These are phyloP conservation scores for Candida sphagnicola DNA, from an alignment of 805 yeast genomes.

Conservation along the genomic window DNA sequence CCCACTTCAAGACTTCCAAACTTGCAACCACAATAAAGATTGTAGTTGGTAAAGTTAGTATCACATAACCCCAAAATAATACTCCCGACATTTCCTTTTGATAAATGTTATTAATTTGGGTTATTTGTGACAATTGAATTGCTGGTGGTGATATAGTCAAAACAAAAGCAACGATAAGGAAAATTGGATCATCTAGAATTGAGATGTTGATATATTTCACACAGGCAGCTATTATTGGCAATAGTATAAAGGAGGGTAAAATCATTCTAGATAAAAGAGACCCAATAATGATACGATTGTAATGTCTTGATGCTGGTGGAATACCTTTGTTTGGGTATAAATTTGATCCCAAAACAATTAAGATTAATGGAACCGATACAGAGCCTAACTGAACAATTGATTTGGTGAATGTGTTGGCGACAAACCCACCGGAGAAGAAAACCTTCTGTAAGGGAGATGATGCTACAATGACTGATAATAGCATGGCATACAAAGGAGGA, in stretches of 20 bases:
- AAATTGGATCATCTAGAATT: conserved; percentile 77
- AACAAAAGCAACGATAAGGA: conserved; percentile 69
- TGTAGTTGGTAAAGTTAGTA: conserved; percentile 72
- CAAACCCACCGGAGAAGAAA: conserved; percentile 53
- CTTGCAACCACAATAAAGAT: conserved; percentile 68
- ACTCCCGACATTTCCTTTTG: conserved; percentile 84
- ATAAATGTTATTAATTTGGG: conserved; percentile 69
- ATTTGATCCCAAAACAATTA: conserved; percentile 77
- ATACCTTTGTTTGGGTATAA: conserved; percentile 64
- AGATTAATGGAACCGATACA: conserved; percentile 73
- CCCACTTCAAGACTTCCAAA: conserved; percentile 58
- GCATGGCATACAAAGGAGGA: conserved; percentile 82
- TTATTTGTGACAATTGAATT: conserved; percentile 75
- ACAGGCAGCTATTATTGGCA: conserved; percentile 62
- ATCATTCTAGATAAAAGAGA: conserved; percentile 76
- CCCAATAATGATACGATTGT: conserved; percentile 60
- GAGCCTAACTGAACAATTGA: conserved; percentile 65
- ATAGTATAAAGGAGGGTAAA: conserved; percentile 61
- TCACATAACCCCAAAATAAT: conserved; percentile 77
- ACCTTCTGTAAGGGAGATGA: conserved; percentile 57
- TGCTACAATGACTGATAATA: conserved; percentile 64
- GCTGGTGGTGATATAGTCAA: conserved; percentile 82
- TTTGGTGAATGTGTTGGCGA: conserved; percentile 60
- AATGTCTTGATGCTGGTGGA: conserved; percentile 62
- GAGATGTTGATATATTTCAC: conserved; percentile 64